phyloP scores from a whole-genome alignment of 345 rosid species.

The Turnera subulata region DNA sequence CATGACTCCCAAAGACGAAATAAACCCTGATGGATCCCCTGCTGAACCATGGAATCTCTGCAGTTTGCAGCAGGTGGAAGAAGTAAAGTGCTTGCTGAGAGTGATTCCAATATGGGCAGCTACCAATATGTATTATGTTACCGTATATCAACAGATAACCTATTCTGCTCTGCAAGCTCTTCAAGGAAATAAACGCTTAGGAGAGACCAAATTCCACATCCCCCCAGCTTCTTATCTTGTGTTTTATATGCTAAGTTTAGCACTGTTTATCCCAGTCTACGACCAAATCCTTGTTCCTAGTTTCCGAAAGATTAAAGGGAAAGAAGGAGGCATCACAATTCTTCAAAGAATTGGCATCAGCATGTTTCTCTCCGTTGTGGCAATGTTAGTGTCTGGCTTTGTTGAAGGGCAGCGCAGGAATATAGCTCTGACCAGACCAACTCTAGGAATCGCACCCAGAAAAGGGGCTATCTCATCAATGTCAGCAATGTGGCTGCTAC shows the following conservation, averaged over 20 bases:
- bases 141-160: constrained; percentile 31
- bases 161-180: constrained; percentile 40
- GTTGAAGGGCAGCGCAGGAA: constrained; percentile 29
- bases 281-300: constrained; percentile 33
- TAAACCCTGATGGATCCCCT: constrained; percentile 38
- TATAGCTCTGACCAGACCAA: constrained; percentile 18
- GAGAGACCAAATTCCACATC: constrained; percentile 20
- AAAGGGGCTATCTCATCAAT: constrained; percentile 34
- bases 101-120: constrained; percentile 38
- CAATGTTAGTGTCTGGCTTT: constrained; percentile 31
- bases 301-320: constrained; percentile 26
- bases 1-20: constrained; percentile 37
- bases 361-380: constrained; percentile 24
- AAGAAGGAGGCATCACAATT: constrained; percentile 37
- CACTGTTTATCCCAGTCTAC: constrained; percentile 38
- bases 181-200: constrained; percentile 27
- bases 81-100: constrained; percentile 38
- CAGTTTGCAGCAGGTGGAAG: constrained; percentile 51
- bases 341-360: constrained; percentile 37
- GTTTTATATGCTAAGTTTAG: constrained; percentile 29
- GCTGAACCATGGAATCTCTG: constrained; percentile 42
- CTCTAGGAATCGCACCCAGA: constrained; percentile 17
- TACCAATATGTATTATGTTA: constrained; percentile 15
- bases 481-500: constrained; percentile 38
- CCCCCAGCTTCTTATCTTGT: constrained; percentile 36